These are phyloP conservation scores for Gaeumannomyces tritici DNA, from an alignment of 2,329 filamentous ascomycete genomes.

Conservation along the genomic window DNA sequence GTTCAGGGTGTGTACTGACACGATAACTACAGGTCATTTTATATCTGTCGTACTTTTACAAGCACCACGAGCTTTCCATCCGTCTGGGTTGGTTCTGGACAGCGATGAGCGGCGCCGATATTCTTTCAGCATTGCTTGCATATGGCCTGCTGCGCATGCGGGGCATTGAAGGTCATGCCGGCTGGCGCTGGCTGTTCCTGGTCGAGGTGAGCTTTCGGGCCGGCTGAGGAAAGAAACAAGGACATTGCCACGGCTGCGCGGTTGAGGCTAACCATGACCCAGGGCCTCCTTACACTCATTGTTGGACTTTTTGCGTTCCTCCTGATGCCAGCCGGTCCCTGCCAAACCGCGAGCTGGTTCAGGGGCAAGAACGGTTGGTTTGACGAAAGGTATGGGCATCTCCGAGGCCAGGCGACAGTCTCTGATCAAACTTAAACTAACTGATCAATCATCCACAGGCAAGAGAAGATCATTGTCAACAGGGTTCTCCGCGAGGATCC, in stretches of 20 bases:
- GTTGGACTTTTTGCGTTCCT: conserved; percentile 44
- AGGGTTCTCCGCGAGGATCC: conserved; percentile 49
- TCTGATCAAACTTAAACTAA: background rate
- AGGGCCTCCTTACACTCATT: conserved; percentile 29
- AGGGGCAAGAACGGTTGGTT: conserved; percentile 49
- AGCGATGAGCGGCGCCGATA: conserved; percentile 28
- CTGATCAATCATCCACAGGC: conserved; percentile 17
- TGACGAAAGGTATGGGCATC: conserved; percentile 27
- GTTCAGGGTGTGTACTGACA: background rate
- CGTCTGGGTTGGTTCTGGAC: conserved; percentile 31
- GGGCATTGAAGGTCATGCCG: conserved; percentile 22
- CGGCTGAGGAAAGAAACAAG: conserved; percentile 6
- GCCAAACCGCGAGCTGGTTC: conserved; percentile 44
- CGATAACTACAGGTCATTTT: conserved; percentile 21
- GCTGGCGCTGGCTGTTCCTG: conserved; percentile 44
- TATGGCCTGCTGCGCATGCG: conserved; percentile 30
- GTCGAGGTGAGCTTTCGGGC: conserved; percentile 31
- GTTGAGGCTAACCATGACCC: conserved; percentile 3
- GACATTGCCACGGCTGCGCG: background rate
- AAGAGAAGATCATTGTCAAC: conserved; percentile 53
- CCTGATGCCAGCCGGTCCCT: conserved; percentile 43
- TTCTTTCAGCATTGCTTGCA: conserved; percentile 26
- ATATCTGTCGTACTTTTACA: conserved; percentile 35
- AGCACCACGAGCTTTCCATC: conserved; percentile 27
- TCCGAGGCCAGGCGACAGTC: background rate